Conservation (phyloP, 768 basidiomycete genomes). For the Xerocomellus amylosporus region DNA sequence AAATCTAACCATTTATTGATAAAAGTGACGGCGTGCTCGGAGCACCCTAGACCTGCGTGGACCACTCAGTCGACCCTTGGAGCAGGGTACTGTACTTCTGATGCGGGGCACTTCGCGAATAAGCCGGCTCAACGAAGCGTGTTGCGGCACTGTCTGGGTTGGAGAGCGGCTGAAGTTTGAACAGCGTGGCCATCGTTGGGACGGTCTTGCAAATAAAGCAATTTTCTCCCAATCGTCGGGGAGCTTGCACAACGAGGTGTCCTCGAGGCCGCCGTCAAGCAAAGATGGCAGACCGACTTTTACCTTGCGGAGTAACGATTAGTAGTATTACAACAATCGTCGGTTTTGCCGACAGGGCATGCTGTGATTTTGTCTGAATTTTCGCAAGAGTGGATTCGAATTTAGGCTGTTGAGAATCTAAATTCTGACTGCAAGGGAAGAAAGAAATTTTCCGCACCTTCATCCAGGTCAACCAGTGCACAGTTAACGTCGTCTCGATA, state of each 20-base stretch:
- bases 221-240: constrained; percentile 15
- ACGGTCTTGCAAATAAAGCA: constrained; percentile 11
- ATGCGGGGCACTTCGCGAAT: background rate
- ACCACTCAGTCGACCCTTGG: background rate
- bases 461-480: background rate
- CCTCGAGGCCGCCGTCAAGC: constrained; percentile 21
- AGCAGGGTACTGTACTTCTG: background rate
- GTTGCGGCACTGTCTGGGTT: background rate
- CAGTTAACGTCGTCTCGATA: background rate
- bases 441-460: background rate
- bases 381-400: background rate
- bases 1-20: background rate
- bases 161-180: background rate
- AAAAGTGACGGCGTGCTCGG: background rate
- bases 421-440: constrained; percentile 5
- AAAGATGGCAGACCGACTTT: constrained; percentile 11
- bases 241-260: constrained; percentile 17
- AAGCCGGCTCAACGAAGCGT: constrained; percentile 1
- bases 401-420: background rate
- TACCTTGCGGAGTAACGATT: constrained; percentile 9
- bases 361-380: constrained; percentile 14
- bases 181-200: background rate
- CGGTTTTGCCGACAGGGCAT: constrained; percentile 17
- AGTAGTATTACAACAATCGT: constrained; percentile 12
- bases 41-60: background rate